phyloP scores from a whole-genome alignment of 2,329 filamentous ascomycete genomes.

The Epichloe glyceriae region DNA sequence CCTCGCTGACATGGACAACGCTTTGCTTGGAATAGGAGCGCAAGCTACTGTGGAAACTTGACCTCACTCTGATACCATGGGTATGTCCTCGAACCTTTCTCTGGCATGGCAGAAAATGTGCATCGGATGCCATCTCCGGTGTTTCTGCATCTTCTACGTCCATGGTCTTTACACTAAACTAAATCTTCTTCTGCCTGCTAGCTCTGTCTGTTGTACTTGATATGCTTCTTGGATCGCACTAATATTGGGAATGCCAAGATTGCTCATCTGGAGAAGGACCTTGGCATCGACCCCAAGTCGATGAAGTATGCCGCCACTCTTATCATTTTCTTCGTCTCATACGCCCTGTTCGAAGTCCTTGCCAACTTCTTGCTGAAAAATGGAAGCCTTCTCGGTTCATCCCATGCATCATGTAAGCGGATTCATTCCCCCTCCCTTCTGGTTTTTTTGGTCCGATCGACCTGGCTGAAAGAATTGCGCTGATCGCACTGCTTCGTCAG shows the following conservation, averaged over 20 bases:
- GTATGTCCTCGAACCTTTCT: slow-evolving; percentile 15
- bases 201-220: slow-evolving; percentile 59
- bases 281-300: slow-evolving; percentile 43
- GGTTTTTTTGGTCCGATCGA: background rate
- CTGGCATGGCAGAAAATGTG: background rate
- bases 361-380: slow-evolving; percentile 72
- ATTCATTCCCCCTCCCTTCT: background rate
- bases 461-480: background rate
- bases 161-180: background rate
- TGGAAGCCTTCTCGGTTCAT: slow-evolving; percentile 68
- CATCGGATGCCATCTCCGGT: background rate
- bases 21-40: slow-evolving; percentile 35
- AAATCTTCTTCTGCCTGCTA: slow-evolving; percentile 10
- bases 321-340: slow-evolving; percentile 79
- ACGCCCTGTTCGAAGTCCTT: slow-evolving; percentile 63
- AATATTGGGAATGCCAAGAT: slow-evolving; percentile 65
- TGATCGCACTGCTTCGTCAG: slow-evolving; percentile 19
- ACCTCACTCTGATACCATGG: slow-evolving; percentile 48
- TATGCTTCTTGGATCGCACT: slow-evolving; percentile 63
- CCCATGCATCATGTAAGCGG: slow-evolving; percentile 59
- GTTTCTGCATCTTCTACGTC: background rate
- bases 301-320: slow-evolving; percentile 61
- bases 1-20: background rate
- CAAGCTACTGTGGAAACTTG: slow-evolving; percentile 48
- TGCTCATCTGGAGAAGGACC: slow-evolving; percentile 27